phyloP scores from a whole-genome alignment of 2,329 filamentous ascomycete species.

The Verticillium isaacii region DNA sequence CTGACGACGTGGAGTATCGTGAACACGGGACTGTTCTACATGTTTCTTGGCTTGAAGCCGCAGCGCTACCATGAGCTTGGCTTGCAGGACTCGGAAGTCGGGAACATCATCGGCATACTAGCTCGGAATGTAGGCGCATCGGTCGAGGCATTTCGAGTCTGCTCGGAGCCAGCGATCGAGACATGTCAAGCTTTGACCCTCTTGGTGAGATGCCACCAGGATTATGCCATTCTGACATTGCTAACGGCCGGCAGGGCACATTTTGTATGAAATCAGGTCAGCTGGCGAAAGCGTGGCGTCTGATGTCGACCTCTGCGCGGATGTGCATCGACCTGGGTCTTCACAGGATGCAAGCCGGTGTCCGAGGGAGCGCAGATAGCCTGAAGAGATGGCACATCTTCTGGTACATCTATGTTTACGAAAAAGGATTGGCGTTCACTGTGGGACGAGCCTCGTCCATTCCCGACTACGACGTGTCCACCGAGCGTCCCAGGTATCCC shows the following conservation, averaged over 20 bases:
- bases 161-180: constrained; percentile 20
- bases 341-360: constrained; percentile 15
- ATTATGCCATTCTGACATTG: not conserved
- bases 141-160: constrained; percentile 19
- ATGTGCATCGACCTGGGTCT: constrained; percentile 20
- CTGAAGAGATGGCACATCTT: constrained; percentile 15
- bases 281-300: constrained; percentile 20
- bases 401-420: constrained; percentile 22
- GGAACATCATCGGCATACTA: constrained; percentile 8
- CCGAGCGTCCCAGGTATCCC: not conserved
- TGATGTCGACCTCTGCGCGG: constrained; percentile 18
- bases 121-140: constrained; percentile 17
- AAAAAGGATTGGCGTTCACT: constrained; percentile 22
- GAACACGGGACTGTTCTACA: constrained; percentile 19
- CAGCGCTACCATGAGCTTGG: constrained; percentile 11
- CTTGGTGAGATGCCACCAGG: constrained; percentile 13
- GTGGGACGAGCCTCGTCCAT: constrained; percentile 20
- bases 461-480: constrained; percentile 22
- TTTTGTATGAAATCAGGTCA: constrained; percentile 22
- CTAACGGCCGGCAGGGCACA: not conserved
- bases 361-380: not conserved
- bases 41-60: constrained; percentile 15
- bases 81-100: constrained; percentile 1
- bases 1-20: constrained; percentile 21
- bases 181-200: constrained; percentile 20